Conservation (phyloP, 805 yeast species). For the Starmerella potacharoeniae region DNA sequence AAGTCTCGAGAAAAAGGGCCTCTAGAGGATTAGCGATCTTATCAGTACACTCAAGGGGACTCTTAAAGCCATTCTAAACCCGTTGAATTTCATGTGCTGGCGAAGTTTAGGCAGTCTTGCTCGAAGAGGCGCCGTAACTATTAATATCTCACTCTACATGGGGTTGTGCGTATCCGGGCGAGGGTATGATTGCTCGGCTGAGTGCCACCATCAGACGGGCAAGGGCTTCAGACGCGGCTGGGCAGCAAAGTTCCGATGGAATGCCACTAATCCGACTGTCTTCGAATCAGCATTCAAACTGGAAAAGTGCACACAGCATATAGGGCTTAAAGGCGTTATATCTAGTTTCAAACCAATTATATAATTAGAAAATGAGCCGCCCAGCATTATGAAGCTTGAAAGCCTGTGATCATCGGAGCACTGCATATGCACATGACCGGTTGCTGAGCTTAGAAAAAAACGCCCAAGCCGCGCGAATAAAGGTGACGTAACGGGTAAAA, state of each 20-base stretch:
- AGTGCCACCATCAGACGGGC: conserved; percentile 1
- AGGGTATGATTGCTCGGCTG: not conserved
- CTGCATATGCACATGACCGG: conserved; percentile 1
- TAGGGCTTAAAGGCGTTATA: too few species aligned
- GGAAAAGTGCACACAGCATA: too few species aligned
- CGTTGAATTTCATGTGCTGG: too few species aligned
- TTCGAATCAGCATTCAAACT: too few species aligned
- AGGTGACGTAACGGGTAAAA: not conserved
- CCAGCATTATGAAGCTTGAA: too few species aligned
- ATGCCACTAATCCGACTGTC: not conserved
- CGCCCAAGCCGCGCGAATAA: not conserved
- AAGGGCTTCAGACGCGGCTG: not conserved
- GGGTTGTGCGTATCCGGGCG: not conserved
- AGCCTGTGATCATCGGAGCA: not conserved
- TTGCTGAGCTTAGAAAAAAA: conserved; percentile 1
- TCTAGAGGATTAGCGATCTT: too few species aligned
- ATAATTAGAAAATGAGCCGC: too few species aligned
- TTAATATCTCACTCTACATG: not conserved
- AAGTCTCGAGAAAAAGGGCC: too few species aligned
- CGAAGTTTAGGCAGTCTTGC: too few species aligned
- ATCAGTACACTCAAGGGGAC: too few species aligned
- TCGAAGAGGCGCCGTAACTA: not conserved
- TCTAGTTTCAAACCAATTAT: too few species aligned
- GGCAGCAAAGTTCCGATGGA: not conserved
- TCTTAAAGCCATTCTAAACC: too few species aligned